Percentiles rank a stretch among this genome's conserved stretches.
Evolutionary conservation across 305 asterid genomes (phyloP).

Genomic region (Caryopteris hybrid): DNA sequence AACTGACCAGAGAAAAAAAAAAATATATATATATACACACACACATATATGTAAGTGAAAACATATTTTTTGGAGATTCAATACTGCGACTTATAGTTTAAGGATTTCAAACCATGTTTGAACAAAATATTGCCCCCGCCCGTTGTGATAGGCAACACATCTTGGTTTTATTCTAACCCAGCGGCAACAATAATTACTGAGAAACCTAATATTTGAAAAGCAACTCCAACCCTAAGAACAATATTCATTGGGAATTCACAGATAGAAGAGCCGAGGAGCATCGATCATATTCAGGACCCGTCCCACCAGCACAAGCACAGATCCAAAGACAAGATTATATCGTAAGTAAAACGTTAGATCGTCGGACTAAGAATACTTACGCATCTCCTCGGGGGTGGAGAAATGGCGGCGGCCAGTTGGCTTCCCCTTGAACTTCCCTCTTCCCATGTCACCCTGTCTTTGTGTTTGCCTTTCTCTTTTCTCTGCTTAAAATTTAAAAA

Average conservation of each 20-base stretch:
- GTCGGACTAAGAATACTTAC: conserved; percentile 31
- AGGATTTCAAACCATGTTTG: background rate
- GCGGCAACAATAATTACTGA: background rate
- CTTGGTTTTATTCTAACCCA: background rate
- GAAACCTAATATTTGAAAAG: background rate
- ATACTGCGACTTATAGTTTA: too few species aligned
- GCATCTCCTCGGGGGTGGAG: conserved; percentile 83
- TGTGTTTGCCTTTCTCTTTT: background rate
- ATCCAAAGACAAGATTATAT: background rate
- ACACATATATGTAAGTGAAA: too few species aligned
- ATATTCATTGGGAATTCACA: background rate
- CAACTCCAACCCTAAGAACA: background rate
- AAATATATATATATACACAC: background rate
- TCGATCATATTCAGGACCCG: background rate
- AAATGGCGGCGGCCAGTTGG: conserved; percentile 99
- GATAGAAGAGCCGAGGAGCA: background rate
- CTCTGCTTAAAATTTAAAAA: conserved; percentile 14
- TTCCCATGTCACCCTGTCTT: conserved; percentile 47
- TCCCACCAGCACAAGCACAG: background rate
- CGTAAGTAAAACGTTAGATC: background rate
- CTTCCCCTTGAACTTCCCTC: conserved; percentile 97
- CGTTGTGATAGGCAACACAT: background rate
- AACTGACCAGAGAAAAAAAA: background rate
- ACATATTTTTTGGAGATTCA: too few species aligned
- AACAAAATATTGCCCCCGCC: background rate